Evolutionary conservation across 2,329 filamentous ascomycete species (phyloP), one percentile per base, ranked within the genome.

Genomic region (Aspergillus viridinutans): DNA sequence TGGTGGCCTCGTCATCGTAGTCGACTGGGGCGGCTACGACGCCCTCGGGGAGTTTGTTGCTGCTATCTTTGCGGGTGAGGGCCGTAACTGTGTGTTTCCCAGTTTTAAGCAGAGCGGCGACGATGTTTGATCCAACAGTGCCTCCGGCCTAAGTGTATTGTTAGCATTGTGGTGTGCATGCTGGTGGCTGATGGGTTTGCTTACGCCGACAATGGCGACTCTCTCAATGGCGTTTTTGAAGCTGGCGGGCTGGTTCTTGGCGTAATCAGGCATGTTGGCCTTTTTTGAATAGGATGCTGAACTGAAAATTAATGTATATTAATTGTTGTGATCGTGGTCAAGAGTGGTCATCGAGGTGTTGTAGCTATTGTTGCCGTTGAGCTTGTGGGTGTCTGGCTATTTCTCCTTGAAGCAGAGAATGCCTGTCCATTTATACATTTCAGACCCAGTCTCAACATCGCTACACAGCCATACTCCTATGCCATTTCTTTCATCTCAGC

Each of bases 11-110:
- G 20, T 81, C 70, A 14, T 76, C 63, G 67, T 85, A 85, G 71
- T 83, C 74, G 20, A 85, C 74, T 1, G 61, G 53, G 42, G 69
- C 74, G 23, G 75, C 64, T 1, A 70, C 69, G 29, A 82, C 74
- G 14, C 80, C 79, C 1, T 72, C 59, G 2, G 83, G 81, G 3
- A 83, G 64, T 17, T 63, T 70, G 59, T 67, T 74, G 1, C 60
- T 58, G 66, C 79, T 81, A 50, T 68, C 73, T 25, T 65, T 64
- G 28, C 82, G 81, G 10, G 79, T 78, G 25, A 83, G 69, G 20
- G 80, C 82, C 0, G 81, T 84, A 29, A 85, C 71, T 12, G 69
- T 75, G 63, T 84, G 81, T 59, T 76, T 81, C 42, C 79, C 79
- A 1, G 74, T 76, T 12, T 75, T 64, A 3, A 83, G 66, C 0